A percentile compares a stretch with the other conserved stretches of the same genome.
These are phyloP conservation scores for Lasiodiplodia sp. DNA, from an alignment of 2,329 filamentous ascomycete genomes.

Conservation along the genomic window DNA sequence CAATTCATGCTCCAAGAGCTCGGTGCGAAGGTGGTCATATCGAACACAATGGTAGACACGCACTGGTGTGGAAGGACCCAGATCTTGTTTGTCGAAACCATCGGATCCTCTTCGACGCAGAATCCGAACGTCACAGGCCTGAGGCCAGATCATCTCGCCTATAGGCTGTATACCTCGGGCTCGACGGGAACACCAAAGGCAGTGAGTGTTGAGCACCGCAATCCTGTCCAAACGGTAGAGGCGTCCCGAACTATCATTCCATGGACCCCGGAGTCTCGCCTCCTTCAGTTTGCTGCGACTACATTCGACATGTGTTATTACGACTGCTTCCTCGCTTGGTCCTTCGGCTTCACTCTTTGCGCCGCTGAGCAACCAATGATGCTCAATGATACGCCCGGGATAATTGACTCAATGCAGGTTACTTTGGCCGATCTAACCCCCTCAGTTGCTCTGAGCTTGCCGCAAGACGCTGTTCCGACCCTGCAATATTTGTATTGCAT, in stretches of 20 bases:
- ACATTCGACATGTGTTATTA: constrained; percentile 58
- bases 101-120: constrained; percentile 31
- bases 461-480: constrained; percentile 41
- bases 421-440: constrained; percentile 53
- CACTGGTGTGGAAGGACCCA: constrained; percentile 31
- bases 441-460: constrained; percentile 49
- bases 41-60: constrained; percentile 21
- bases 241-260: constrained; percentile 49
- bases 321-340: constrained; percentile 56
- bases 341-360: constrained; percentile 53
- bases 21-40: constrained; percentile 41
- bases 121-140: constrained; percentile 38
- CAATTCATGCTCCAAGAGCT: constrained; percentile 46
- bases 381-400: constrained; percentile 47
- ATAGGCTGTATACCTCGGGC: constrained; percentile 54
- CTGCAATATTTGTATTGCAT: constrained; percentile 55
- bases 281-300: constrained; percentile 53
- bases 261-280: constrained; percentile 46
- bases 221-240: constrained; percentile 51
- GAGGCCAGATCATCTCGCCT: constrained; percentile 44
- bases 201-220: constrained; percentile 51
- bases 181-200: constrained; percentile 55
- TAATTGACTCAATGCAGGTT: constrained; percentile 46
- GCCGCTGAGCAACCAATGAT: constrained; percentile 48
- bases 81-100: constrained; percentile 31